Percentiles rank a stretch among this genome's conserved stretches.
Evolutionary conservation across 768 basidiomycete species (phyloP).

Genomic region (Trametes gibbosa): DNA sequence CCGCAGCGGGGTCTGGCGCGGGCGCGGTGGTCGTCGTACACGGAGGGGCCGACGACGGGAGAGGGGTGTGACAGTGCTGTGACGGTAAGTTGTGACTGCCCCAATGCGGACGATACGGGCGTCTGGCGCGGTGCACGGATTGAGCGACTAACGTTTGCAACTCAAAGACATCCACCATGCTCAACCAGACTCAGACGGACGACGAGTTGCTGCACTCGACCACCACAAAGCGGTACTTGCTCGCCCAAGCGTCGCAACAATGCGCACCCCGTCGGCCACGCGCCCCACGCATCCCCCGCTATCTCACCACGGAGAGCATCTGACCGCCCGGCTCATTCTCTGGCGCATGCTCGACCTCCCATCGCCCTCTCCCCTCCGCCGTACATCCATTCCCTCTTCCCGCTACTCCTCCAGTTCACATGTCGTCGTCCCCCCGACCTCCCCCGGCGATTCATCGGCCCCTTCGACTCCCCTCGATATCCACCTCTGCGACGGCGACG

Average conservation of each 20-base stretch:
- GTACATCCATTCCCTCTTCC: not conserved
- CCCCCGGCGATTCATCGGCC: conserved; percentile 1
- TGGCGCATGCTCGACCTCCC: not conserved
- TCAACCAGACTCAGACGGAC: too few species aligned
- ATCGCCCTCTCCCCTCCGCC: not conserved
- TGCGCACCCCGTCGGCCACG: not conserved
- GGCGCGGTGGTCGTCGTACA: not conserved
- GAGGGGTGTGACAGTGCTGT: conserved; percentile 1
- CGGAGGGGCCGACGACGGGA: not conserved
- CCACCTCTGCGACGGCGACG: too few species aligned
- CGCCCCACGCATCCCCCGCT: not conserved
- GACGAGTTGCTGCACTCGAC: too few species aligned
- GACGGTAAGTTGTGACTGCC: conserved; percentile 16
- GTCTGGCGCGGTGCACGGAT: not conserved
- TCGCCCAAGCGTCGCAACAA: too few species aligned
- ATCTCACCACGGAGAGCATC: not conserved
- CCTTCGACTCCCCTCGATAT: not conserved
- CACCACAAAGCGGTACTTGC: too few species aligned
- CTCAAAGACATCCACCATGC: too few species aligned
- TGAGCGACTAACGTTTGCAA: too few species aligned
- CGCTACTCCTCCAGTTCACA: not conserved
- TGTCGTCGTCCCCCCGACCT: not conserved
- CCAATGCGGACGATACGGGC: conserved; percentile 11
- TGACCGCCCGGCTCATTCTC: conserved; percentile 1
- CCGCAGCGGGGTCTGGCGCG: not conserved